Evolutionary conservation across 176 grass and related monocot species (phyloP), one percentile per base, ranked within the genome.

Genomic region (Musa schizocarpa): DNA sequence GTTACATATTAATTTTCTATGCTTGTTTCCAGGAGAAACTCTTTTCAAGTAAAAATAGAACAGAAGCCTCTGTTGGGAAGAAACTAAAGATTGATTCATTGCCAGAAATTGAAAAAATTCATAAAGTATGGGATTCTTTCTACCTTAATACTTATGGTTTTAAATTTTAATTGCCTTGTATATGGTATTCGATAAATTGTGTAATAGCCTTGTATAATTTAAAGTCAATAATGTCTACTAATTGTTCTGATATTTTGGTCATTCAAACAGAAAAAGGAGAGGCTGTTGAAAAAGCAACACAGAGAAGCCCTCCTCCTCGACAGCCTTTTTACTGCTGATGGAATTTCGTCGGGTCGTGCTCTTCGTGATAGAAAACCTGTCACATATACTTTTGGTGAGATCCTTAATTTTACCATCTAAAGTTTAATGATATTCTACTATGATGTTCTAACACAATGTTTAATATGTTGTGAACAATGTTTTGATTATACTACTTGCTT

Each of bases 331-430:
- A 83, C 83, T 58, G 82, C 87, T 52, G 81, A 93, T 82, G 84
- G 94, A 29, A 85, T 89, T 84, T 88, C 94, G 16, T 87, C 90
- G 74, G 90, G 86, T 69, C 94, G 94, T 19, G 90, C 90, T 68
- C 85, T 88, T 62, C 94, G 94, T 78, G 78, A 93, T 85, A 85
- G 94, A 72, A 98, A 98, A 81, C 84, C 59, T 82, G 88, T 91
- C 74, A 98, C 90, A 50, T 98, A 98, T 83, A 98, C 94, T 80
- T 98, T 98, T 78, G 94, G 94, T 98, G 88, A 82, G 84, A 53
- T 24, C 76, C 66, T 83, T 59, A 58, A 29, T 74, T 78, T 53
- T 63, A 50, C 19, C 20, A 29, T 77, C 13, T 2, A 24, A 23
- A 77, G 50, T 67, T 34, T 49, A 50, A 22, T 29, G 48, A 43